Conservation (phyloP, 2,329 filamentous ascomycete species). For the Talaromyces verruculosus region DNA sequence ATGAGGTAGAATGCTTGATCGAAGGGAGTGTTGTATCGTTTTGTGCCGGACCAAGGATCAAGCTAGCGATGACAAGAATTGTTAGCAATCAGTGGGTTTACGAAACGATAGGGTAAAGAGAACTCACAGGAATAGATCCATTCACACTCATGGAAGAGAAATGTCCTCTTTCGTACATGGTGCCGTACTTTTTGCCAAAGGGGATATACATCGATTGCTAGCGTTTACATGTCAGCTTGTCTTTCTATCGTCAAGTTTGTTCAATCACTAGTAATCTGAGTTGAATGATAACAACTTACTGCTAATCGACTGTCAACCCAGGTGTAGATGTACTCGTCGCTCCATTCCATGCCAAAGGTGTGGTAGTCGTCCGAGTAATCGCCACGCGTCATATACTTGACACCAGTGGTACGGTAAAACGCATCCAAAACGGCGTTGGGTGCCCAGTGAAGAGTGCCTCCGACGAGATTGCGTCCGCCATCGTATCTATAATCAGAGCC, state of each 20-base stretch:
- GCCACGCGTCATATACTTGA: slow-evolving; percentile 16
- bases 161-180: slow-evolving; percentile 19
- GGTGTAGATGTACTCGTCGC: slow-evolving; percentile 18
- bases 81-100: neutral
- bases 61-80: neutral
- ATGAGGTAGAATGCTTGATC: slow-evolving; percentile 20
- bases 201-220: slow-evolving; percentile 21
- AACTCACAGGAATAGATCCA: slow-evolving; percentile 19
- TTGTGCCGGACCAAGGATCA: slow-evolving; percentile 18
- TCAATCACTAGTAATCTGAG: too few species aligned
- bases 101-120: neutral
- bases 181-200: slow-evolving; percentile 20
- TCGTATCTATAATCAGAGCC: neutral
- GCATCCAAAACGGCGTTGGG: slow-evolving; percentile 14
- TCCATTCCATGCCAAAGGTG: slow-evolving; percentile 22
- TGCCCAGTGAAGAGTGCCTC: slow-evolving; percentile 20
- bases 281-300: neutral
- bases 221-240: neutral
- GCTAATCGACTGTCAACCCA: slow-evolving; percentile 20
- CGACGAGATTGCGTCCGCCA: slow-evolving; percentile 18
- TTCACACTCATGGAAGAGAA: slow-evolving; percentile 19
- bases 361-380: slow-evolving; percentile 20
- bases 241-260: neutral
- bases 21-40: slow-evolving; percentile 19
- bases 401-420: slow-evolving; percentile 17